Conservation (phyloP, 768 basidiomycete species). For the Butyriboletus loyo region DNA sequence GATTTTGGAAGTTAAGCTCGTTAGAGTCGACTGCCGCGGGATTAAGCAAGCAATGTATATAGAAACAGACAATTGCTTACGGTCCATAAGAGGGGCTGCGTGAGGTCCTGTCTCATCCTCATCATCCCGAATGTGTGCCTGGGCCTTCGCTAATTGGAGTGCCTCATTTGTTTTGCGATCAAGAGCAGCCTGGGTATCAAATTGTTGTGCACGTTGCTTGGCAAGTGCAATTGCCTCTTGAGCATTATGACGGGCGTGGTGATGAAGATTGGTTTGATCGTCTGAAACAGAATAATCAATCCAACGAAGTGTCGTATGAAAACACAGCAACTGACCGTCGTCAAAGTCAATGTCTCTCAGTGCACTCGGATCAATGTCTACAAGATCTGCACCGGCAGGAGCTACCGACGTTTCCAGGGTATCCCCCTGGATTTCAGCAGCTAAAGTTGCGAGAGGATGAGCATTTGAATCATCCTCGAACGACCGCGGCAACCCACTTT, state of each 20-base stretch:
- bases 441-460: slow-evolving; percentile 37
- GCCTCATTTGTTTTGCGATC: slow-evolving; percentile 82
- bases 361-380: slow-evolving; percentile 47
- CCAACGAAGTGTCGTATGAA: background rate
- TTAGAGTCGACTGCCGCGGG: slow-evolving; percentile 76
- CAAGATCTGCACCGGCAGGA: slow-evolving; percentile 58
- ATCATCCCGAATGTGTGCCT: slow-evolving; percentile 41
- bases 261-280: slow-evolving; percentile 81
- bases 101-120: slow-evolving; percentile 37
- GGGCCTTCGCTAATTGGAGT: slow-evolving; percentile 59
- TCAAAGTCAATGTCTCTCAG: slow-evolving; percentile 87
- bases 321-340: slow-evolving; percentile 57
- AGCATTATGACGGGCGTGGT: slow-evolving; percentile 84
- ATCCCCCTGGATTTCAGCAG: slow-evolving; percentile 72
- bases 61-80: slow-evolving; percentile 42
- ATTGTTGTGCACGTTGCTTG: slow-evolving; percentile 73
- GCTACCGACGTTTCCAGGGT: slow-evolving; percentile 38
- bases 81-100: slow-evolving; percentile 60
- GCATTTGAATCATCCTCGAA: slow-evolving; percentile 13
- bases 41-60: slow-evolving; percentile 1
- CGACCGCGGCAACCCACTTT: slow-evolving; percentile 52
- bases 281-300: slow-evolving; percentile 44
- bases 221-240: slow-evolving; percentile 84
- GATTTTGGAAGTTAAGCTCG: slow-evolving; percentile 99
- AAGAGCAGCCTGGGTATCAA: slow-evolving; percentile 79